Evolutionary conservation across 2,329 filamentous ascomycete genomes (phyloP), one percentile per base, ranked within the genome.

Genomic region (Aspergillus sp.): DNA sequence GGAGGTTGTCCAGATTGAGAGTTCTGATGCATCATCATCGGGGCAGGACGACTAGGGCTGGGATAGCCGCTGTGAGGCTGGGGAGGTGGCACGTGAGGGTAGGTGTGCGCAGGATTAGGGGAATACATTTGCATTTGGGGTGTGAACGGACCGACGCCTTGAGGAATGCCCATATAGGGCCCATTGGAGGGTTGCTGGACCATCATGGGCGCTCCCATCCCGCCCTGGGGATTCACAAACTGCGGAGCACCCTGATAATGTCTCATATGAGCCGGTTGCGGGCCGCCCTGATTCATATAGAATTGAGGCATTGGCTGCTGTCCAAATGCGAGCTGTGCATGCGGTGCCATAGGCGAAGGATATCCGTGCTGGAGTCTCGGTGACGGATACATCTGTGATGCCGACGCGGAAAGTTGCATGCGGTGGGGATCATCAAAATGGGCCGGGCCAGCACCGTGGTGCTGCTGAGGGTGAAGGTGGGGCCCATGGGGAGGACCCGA

Each of bases 1-100:
- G 83, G 82, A 60, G 83, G 82, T 74, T 96, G 92, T 46, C 93
- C 93, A 76, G 96, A 93, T 72, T 97, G 94, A 30, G 93, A 97
- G 59, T 92, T 92, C 79, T 97, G 92, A 68, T 93, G 93, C 71
- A 89, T 91, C 94, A 98, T 98, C 89, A 96, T 92, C 2, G 92
- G 89, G 13, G 95, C 92, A 22, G 89, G 88, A 52, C 93, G 87
- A 60, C 92, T 89, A 1, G 94, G 94, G 74, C 94, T 97, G n/a
- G 92, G 91, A 72, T 91, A 97, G 17, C 92, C 92, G 48, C 86
- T 91, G 22, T 89, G 87, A 58, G 82, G 81, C 60, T 84, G 81
- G 46, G 80, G 80, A 45, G 80, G 80, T 64, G 82, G 77, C 22
- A 76, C 78, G 69, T 82, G 82, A 41, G 84, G 83, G 65, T 87